A percentile compares a stretch with the other conserved stretches of the same genome.
phyloP scores from a whole-genome alignment of 108 stramenopile species.

The Cyclotella baltica region DNA sequence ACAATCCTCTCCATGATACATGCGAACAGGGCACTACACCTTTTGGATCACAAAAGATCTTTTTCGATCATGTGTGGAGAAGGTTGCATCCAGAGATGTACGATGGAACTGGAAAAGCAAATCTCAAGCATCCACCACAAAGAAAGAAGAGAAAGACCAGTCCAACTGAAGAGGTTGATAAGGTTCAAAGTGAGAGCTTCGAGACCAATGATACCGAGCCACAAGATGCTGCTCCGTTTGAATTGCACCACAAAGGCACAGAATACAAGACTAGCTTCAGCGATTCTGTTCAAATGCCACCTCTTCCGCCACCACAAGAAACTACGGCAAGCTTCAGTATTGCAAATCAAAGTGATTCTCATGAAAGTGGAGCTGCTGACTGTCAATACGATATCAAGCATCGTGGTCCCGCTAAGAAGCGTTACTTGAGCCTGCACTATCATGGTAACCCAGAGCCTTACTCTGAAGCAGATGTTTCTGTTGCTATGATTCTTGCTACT shows the following conservation, averaged over 20 bases:
- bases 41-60: conserved; percentile 55
- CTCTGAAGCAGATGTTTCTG: conserved; percentile 49
- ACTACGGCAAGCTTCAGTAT: no score
- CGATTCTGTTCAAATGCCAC: conserved; percentile 2
- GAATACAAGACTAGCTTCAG: background rate
- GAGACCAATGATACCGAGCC: background rate
- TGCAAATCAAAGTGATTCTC: background rate
- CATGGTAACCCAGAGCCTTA: conserved; percentile 12
- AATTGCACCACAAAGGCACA: no score
- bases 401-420: conserved; percentile 24
- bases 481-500: conserved; percentile 52
- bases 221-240: background rate
- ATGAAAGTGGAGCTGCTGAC: background rate
- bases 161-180: background rate
- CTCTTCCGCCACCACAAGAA: background rate
- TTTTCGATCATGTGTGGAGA: conserved; percentile 54
- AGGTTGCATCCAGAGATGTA: conserved; percentile 51
- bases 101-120: background rate
- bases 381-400: conserved; percentile 1
- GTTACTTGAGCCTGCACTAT: conserved; percentile 27
- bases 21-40: conserved; percentile 25
- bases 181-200: background rate
- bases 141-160: background rate
- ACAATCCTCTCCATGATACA: background rate
- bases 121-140: background rate